Percentiles rank a stretch among this genome's conserved stretches.
phyloP scores from a whole-genome alignment of 2,329 filamentous ascomycete species.

The Cladophialophora chaetospira region DNA sequence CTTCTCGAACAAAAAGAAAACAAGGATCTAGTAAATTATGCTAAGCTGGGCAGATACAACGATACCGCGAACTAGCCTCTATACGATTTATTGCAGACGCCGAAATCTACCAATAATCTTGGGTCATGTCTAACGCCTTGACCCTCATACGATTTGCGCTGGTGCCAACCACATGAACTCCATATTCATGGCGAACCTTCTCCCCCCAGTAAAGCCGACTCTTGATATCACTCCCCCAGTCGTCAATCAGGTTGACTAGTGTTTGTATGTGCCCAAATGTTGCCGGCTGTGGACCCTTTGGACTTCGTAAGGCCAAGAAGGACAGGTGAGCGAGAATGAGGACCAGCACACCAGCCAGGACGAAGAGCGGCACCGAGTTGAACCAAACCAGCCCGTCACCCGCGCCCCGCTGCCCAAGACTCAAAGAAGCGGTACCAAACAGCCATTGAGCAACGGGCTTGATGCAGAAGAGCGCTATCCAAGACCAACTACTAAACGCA shows the following conservation, averaged over 20 bases:
- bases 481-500: not conserved
- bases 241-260: not conserved
- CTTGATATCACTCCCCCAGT: not conserved
- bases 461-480: not conserved
- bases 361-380: not conserved
- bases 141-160: not conserved
- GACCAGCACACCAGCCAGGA: not conserved
- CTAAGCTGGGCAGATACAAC: too few relatives aligned
- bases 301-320: not conserved
- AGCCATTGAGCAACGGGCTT: not conserved
- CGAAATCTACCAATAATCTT: not conserved
- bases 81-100: too few relatives aligned
- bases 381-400: not conserved
- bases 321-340: not conserved
- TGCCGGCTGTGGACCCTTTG: not conserved
- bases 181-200: not conserved
- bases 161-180: not conserved
- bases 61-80: too few relatives aligned
- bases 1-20: too few relatives aligned
- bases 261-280: not conserved
- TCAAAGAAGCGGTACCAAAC: not conserved
- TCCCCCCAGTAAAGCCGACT: not conserved
- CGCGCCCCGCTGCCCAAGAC: not conserved
- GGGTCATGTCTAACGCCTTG: not conserved
- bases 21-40: too few relatives aligned